phyloP scores from a whole-genome alignment of 768 basidiomycete genomes.

The Suillus variegatus region DNA sequence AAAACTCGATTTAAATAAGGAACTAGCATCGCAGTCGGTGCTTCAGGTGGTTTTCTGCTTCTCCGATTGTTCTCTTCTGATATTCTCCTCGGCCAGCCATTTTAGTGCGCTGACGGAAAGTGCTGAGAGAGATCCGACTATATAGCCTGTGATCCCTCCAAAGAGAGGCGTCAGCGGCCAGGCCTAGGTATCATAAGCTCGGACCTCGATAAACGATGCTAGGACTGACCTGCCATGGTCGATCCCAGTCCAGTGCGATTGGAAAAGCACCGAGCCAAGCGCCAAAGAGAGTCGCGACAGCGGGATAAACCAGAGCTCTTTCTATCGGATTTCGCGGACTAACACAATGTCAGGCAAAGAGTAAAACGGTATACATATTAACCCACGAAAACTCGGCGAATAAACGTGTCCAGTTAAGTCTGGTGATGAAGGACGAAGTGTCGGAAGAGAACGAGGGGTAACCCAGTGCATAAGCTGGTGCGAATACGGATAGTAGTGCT shows the following conservation, averaged over 20 bases:
- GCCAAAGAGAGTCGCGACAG: constrained; percentile 69
- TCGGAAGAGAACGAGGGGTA: constrained; percentile 49
- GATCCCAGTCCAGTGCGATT: constrained; percentile 94
- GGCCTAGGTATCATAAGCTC: constrained; percentile 44
- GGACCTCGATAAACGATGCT: not conserved
- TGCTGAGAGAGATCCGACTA: constrained; percentile 57
- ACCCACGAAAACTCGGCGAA: constrained; percentile 84
- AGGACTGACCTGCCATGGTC: constrained; percentile 88
- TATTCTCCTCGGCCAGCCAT: constrained; percentile 42
- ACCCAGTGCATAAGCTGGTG: constrained; percentile 72
- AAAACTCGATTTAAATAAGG: not conserved
- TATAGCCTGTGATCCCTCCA: constrained; percentile 70
- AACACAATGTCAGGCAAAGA: constrained; percentile 9
- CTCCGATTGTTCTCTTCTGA: constrained; percentile 22
- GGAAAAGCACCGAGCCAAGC: constrained; percentile 83
- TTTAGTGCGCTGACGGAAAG: constrained; percentile 45
- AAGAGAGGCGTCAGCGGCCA: constrained; percentile 83
- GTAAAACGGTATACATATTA: not conserved
- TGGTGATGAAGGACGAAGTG: constrained; percentile 48
- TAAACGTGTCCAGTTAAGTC: constrained; percentile 74
- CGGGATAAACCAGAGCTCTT: constrained; percentile 77
- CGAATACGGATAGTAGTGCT: constrained; percentile 62
- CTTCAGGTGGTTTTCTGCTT: constrained; percentile 27
- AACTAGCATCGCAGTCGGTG: not conserved
- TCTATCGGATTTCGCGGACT: constrained; percentile 71